A percentile compares a stretch with the other conserved stretches of the same genome.
These are phyloP conservation scores for Paraphoma sp. DNA, from an alignment of 2,329 filamentous ascomycete species.

Conservation along the genomic window DNA sequence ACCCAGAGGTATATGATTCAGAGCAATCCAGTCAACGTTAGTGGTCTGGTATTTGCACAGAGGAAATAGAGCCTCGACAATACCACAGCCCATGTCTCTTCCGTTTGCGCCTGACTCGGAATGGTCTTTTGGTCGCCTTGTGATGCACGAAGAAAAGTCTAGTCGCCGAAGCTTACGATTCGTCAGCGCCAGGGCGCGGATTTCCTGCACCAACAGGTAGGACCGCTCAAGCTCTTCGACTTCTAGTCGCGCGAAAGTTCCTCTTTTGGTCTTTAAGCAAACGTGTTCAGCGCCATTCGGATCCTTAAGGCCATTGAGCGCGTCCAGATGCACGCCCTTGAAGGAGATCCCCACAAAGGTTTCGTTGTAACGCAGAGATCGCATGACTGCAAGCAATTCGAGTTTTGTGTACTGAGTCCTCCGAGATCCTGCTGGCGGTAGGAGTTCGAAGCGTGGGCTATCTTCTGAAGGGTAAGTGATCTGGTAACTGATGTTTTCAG, in stretches of 20 bases:
- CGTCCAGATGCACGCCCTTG: slow-evolving; percentile 67
- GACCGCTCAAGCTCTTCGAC: slow-evolving; percentile 61
- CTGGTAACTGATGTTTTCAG: slow-evolving; percentile 63
- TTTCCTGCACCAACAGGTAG: slow-evolving; percentile 71
- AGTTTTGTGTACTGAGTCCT: slow-evolving; percentile 63
- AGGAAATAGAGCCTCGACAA: slow-evolving; percentile 73
- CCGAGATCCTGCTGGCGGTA: slow-evolving; percentile 61
- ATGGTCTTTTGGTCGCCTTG: slow-evolving; percentile 56
- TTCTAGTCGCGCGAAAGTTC: slow-evolving; percentile 63
- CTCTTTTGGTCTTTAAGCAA: slow-evolving; percentile 62
- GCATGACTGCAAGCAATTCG: slow-evolving; percentile 73
- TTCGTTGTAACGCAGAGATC: slow-evolving; percentile 74
- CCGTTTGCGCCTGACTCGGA: slow-evolving; percentile 52
- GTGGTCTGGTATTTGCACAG: slow-evolving; percentile 71
- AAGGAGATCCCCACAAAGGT: slow-evolving; percentile 73
- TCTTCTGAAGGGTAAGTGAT: slow-evolving; percentile 61
- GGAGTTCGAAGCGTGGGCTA: slow-evolving; percentile 69
- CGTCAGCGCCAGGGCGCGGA: slow-evolving; percentile 71
- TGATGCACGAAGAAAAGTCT: slow-evolving; percentile 70
- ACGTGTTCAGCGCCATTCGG: slow-evolving; percentile 67
- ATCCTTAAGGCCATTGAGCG: slow-evolving; percentile 68
- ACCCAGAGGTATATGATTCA: slow-evolving; percentile 73
- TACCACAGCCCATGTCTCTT: slow-evolving; percentile 70
- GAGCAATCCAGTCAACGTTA: slow-evolving; percentile 72
- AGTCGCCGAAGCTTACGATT: slow-evolving; percentile 68